These are phyloP conservation scores for Fusarium kyushuense DNA, from an alignment of 2,329 filamentous ascomycete genomes.

Conservation along the genomic window DNA sequence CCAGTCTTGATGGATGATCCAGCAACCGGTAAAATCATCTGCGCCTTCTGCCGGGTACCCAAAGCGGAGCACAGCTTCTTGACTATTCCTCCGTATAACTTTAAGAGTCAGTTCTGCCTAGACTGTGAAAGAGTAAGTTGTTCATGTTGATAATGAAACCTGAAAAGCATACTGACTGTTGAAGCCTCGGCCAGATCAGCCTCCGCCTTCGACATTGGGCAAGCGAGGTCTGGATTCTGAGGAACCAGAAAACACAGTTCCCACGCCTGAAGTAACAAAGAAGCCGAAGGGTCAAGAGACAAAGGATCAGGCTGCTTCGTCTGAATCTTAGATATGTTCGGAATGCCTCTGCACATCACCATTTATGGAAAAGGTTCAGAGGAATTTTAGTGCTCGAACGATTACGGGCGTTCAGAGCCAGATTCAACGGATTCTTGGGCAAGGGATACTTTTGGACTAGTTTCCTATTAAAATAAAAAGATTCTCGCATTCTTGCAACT, in stretches of 20 bases:
- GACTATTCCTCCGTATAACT: not conserved
- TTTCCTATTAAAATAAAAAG: accelerated
- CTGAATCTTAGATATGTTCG: not conserved
- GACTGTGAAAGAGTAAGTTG: not conserved
- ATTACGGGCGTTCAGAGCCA: too few relatives aligned
- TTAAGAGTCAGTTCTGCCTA: not conserved
- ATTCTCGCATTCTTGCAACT: too few relatives aligned
- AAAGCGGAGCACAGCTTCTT: not conserved
- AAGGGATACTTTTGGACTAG: not conserved
- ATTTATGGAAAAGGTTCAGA: accelerated
- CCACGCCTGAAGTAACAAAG: not conserved
- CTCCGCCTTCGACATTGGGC: not conserved
- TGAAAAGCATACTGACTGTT: not conserved
- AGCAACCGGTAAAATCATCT: not conserved
- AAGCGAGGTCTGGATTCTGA: not conserved
- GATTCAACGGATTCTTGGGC: too few relatives aligned
- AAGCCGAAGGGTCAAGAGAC: not conserved
- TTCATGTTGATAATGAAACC: not conserved
- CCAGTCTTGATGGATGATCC: not conserved
- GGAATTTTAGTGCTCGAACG: not conserved
- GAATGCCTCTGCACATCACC: not conserved
- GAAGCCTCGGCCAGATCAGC: not conserved
- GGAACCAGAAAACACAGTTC: not conserved
- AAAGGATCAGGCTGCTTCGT: not conserved
- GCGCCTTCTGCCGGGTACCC: not conserved